Evolutionary conservation across 257 asterid genomes (phyloP), one percentile per base, ranked within the genome.

Genomic region (Orobanche coerulescens): DNA sequence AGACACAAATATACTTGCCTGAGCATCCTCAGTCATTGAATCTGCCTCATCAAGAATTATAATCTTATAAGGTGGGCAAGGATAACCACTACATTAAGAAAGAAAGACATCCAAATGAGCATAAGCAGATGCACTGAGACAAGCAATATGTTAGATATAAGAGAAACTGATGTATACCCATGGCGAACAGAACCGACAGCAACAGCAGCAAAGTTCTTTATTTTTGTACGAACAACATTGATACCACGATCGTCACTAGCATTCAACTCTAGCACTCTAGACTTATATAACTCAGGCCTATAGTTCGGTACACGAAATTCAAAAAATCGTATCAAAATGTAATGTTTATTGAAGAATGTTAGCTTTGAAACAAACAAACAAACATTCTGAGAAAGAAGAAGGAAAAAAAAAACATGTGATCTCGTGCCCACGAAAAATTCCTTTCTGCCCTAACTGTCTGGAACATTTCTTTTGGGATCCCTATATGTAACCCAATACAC

Each of bases 11-110:
- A 57, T 39, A 79, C 88, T 70, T 73, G 71, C 98, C 88, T 92
- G 97, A 71, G 98, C 98, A 79, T 92, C 98, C 81, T 92, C 95
- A 18, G 97, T 92, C 98, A 92, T 92, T n/a, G 98, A 92, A 81
- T 92, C 97, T 6, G 98, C 98, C 84, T 92, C 98, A 65, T 92
- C 98, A 61, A 92, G 90, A 65, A 92, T 82, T 51, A 88, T 88
- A 53, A 92, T 88, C 82, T 92, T 92, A 75, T 69, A 92, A 62
- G 97, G 97, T 11, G 98, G 97, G 72, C 98, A 92, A 4, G 96
- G 98, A 71, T 88, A 92, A 37, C 91, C 95, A 61, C 98, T 88
- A 65, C 19, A 75, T 20, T 18, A 22, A 70, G 15, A 15, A 57
- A 55, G 12, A 71, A 73, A 65, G n/a, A 24, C 28, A 65, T 20